Percentiles rank a stretch among this genome's conserved stretches.
phyloP scores from a whole-genome alignment of 2,329 filamentous ascomycete species.

The Parafenestella ontariensis region DNA sequence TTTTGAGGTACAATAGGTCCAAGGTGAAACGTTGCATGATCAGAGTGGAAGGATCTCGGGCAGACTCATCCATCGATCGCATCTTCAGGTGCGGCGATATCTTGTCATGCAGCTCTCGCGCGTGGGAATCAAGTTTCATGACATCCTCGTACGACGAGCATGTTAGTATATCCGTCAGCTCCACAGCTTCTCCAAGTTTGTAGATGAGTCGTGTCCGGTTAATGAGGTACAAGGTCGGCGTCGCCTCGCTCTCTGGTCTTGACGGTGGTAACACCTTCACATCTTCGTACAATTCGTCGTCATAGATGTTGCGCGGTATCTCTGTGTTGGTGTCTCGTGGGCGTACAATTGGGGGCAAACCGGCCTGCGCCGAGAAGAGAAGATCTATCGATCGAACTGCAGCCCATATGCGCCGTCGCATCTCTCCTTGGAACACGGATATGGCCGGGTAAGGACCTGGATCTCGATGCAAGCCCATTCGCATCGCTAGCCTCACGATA shows the following conservation, averaged over 20 bases:
- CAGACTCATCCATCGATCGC: constrained; percentile 74
- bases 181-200: constrained; percentile 75
- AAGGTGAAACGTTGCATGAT: constrained; percentile 85
- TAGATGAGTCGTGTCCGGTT: constrained; percentile 72
- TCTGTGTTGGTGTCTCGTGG: constrained; percentile 77
- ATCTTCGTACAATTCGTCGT: constrained; percentile 77
- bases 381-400: constrained; percentile 76
- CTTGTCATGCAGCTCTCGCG: constrained; percentile 65
- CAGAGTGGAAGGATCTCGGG: constrained; percentile 70
- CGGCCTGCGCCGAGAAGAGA: constrained; percentile 77
- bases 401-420: constrained; percentile 68
- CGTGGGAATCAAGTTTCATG: constrained; percentile 65
- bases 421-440: constrained; percentile 78
- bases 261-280: constrained; percentile 72
- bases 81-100: constrained; percentile 83
- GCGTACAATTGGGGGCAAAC: constrained; percentile 70
- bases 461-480: constrained; percentile 81
- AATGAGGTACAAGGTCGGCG: constrained; percentile 81
- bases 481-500: constrained; percentile 68
- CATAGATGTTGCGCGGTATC: constrained; percentile 78
- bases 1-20: constrained; percentile 86
- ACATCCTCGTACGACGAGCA: constrained; percentile 69
- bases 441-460: constrained; percentile 75
- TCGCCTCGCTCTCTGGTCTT: constrained; percentile 72
- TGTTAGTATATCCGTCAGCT: constrained; percentile 67